Percentiles rank a stretch among this genome's conserved stretches.
phyloP scores from a whole-genome alignment of 83 land plant species.

The Diphasiastrum complanatum region DNA sequence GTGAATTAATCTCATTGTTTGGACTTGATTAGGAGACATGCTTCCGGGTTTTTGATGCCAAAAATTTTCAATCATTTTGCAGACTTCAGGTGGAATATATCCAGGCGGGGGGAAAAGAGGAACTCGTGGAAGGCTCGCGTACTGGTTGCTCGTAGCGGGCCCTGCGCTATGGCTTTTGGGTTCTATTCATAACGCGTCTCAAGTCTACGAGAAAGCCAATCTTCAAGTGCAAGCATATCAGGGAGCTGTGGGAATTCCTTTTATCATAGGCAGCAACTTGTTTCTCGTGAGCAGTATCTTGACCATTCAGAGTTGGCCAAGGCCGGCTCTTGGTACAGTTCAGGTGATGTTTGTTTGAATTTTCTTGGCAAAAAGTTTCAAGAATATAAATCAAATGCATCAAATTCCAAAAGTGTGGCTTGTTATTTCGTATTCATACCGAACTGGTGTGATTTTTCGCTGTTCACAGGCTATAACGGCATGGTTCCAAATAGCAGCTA shows the following conservation, averaged over 20 bases:
- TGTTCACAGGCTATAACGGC: neutral
- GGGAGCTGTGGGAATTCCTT: neutral
- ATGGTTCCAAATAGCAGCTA: neutral
- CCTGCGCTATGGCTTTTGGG: conserved; percentile 2
- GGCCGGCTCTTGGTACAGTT: neutral
- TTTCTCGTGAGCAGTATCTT: neutral
- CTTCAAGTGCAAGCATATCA: neutral
- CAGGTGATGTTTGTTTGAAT: neutral
- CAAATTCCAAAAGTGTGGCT: neutral
- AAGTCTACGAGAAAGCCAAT: neutral
- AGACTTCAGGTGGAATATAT: conserved; percentile 4
- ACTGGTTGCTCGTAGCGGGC: neutral
- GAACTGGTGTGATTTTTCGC: neutral
- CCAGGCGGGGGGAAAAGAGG: no score
- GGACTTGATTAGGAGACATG: no score
- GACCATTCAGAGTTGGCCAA: neutral
- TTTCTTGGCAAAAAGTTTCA: neutral
- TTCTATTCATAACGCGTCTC: neutral
- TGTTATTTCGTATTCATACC: neutral
- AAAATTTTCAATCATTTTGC: no score
- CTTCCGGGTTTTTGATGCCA: no score
- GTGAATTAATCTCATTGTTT: no score
- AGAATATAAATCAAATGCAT: neutral
- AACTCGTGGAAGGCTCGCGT: neutral
- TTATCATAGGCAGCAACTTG: neutral